Percentiles rank a stretch among this genome's conserved stretches.
phyloP scores from a whole-genome alignment of 352 stramenopile species.

The Phytopythium aichiense region DNA sequence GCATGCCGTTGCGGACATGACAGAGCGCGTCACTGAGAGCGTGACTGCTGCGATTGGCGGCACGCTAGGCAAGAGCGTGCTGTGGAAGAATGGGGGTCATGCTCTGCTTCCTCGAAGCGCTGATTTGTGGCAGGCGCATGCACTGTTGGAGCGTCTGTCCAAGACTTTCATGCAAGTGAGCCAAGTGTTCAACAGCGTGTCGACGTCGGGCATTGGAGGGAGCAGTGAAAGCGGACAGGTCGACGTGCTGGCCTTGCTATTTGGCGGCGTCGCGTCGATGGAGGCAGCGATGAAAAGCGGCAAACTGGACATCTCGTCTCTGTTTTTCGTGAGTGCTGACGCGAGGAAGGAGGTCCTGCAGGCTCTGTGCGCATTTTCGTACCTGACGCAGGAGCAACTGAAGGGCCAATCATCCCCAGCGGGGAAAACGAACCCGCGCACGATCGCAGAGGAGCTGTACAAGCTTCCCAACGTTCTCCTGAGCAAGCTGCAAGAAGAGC shows the following conservation, averaged over 20 bases:
- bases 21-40: conserved; percentile 60
- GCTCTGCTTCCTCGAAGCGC: conserved; percentile 57
- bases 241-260: conserved; percentile 71
- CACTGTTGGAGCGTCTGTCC: conserved; percentile 59
- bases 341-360: conserved; percentile 71
- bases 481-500: conserved; percentile 54
- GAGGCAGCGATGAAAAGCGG: conserved; percentile 77
- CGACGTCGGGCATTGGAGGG: no score
- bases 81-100: conserved; percentile 94
- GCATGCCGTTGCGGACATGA: conserved; percentile 61
- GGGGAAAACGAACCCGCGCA: conserved; percentile 10
- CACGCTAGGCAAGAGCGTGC: conserved; percentile 58
- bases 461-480: conserved; percentile 61
- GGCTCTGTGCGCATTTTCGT: conserved; percentile 80
- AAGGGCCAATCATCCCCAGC: not conserved
- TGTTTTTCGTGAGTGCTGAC: conserved; percentile 69
- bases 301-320: conserved; percentile 62
- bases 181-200: conserved; percentile 10
- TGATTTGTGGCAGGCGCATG: conserved; percentile 69
- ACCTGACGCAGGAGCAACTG: conserved; percentile 52
- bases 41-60: conserved; percentile 74
- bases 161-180: conserved; percentile 54
- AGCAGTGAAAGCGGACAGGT: conserved; percentile 30
- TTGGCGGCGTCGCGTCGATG: conserved; percentile 68
- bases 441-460: conserved; percentile 63